Conservation (phyloP, 2,329 filamentous ascomycete species). For the Monosporascus sp. region DNA sequence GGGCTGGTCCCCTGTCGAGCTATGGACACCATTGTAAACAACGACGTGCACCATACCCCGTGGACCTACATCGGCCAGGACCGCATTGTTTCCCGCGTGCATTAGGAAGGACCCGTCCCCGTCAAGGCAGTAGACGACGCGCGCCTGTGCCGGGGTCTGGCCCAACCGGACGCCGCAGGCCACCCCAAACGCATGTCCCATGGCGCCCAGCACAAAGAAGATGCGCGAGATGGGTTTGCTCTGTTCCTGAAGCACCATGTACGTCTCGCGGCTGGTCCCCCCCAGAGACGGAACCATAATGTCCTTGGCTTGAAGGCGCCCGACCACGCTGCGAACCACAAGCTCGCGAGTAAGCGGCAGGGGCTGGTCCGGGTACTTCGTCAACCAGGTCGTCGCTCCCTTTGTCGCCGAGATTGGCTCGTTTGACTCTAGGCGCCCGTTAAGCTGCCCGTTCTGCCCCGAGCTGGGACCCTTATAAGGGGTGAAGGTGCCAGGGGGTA, state of each 20-base stretch:
- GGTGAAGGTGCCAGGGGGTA: background rate
- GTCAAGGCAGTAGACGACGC: constrained; percentile 1
- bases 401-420: too few relatives aligned
- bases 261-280: constrained; percentile 2
- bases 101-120: constrained; percentile 4
- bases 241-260: constrained; percentile 2
- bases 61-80: constrained; percentile 1
- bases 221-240: background rate
- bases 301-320: background rate
- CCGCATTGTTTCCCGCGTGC: constrained; percentile 3
- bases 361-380: too few relatives aligned
- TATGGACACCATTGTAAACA: constrained; percentile 1
- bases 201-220: constrained; percentile 1
- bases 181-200: constrained; percentile 1
- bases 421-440: too few relatives aligned
- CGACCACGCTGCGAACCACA: background rate
- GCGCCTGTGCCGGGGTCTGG: background rate
- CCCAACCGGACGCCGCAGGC: background rate
- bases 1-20: constrained; percentile 2
- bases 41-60: constrained; percentile 1
- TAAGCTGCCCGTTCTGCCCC: background rate
- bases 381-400: too few relatives aligned
- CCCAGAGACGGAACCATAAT: constrained; percentile 1
- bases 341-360: background rate
- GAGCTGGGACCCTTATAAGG: background rate